Percentiles rank a stretch among this genome's conserved stretches.
phyloP scores from a whole-genome alignment of 371 early-diverging fungal species.

The Chytridium lagenaria region DNA sequence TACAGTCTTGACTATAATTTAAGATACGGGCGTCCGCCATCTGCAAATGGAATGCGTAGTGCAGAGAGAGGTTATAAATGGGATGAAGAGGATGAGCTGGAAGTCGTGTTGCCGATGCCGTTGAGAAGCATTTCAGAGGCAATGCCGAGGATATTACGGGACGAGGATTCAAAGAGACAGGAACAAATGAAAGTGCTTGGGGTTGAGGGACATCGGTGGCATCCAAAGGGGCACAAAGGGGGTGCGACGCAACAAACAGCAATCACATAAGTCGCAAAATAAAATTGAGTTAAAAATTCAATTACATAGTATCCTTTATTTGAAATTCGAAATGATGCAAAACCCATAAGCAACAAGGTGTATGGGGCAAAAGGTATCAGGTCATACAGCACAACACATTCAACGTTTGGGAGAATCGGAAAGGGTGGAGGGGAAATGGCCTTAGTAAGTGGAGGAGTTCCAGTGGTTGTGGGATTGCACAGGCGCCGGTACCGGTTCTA shows the following conservation, averaged over 20 bases:
- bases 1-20: constrained; percentile 12
- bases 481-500: neutral
- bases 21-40: neutral
- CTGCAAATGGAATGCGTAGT: neutral
- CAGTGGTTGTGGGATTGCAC: no score
- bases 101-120: neutral
- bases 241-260: no score
- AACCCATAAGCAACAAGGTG: no score
- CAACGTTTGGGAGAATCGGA: no score
- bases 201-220: neutral
- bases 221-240: neutral
- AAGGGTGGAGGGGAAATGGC: neutral
- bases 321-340: no score
- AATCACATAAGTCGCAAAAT: no score
- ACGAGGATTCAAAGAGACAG: neutral
- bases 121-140: neutral
- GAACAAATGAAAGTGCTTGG: neutral
- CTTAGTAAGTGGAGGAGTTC: neutral
- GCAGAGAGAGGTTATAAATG: neutral
- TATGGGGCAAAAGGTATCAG: neutral
- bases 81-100: neutral
- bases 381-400: neutral
- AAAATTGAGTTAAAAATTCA: no score
- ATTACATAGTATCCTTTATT: no score
- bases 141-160: neutral